phyloP scores from a whole-genome alignment of 1,139 yeast species.

The Yarrowia galli region DNA sequence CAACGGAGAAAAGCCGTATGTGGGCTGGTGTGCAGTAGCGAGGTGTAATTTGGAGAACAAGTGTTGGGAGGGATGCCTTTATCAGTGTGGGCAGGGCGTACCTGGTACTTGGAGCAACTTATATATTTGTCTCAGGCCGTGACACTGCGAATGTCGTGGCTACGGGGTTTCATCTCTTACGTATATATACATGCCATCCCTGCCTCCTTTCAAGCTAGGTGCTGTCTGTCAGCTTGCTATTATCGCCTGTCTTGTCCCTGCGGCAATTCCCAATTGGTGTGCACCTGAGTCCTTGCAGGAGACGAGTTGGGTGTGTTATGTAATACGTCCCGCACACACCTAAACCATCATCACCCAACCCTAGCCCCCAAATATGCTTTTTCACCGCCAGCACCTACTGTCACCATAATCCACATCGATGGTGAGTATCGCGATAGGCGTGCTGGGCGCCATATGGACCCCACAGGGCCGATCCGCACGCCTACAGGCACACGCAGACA shows the following conservation, averaged over 20 bases:
- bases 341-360: slow-evolving; percentile 35
- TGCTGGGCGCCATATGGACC: not conserved
- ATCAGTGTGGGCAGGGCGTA: no score
- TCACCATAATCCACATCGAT: slow-evolving; percentile 12
- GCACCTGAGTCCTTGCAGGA: slow-evolving; percentile 4
- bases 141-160: not conserved
- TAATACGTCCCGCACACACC: slow-evolving; percentile 11
- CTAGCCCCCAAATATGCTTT: slow-evolving; percentile 29
- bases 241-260: not conserved
- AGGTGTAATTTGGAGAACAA: not conserved
- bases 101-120: no score
- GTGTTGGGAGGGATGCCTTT: not conserved
- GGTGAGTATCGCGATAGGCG: slow-evolving; percentile 14
- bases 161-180: not conserved
- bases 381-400: slow-evolving; percentile 26
- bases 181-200: not conserved
- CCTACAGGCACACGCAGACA: not conserved
- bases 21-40: slow-evolving; percentile 4
- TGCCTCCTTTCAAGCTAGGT: no score
- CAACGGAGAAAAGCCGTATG: slow-evolving; percentile 10
- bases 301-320: no score
- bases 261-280: slow-evolving; percentile 9
- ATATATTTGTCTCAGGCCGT: no score
- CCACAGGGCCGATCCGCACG: not conserved
- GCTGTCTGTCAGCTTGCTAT: not conserved